Evolutionary conservation across 257 asterid genomes (phyloP).

Genomic region (Penstemon davidsonii): DNA sequence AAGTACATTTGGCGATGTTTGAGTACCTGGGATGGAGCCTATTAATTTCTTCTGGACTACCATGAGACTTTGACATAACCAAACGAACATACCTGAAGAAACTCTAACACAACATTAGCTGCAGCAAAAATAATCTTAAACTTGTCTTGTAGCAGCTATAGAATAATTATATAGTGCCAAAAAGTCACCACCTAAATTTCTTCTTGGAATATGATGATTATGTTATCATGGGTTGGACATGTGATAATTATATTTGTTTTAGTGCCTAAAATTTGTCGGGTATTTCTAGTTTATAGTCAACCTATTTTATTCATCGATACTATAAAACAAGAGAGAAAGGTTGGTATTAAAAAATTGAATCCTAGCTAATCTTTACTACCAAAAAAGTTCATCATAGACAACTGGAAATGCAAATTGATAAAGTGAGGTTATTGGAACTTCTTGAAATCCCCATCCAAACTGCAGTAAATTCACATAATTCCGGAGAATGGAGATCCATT

Average conservation of each 20-base stretch:
- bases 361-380: no score
- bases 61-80: constrained; percentile 75
- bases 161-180: no score
- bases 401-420: not conserved
- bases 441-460: not conserved
- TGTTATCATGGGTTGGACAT: no score
- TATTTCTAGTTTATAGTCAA: no score
- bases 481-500: not conserved
- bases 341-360: no score
- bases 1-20: not conserved
- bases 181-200: no score
- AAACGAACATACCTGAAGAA: constrained; percentile 77
- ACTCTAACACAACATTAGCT: constrained; percentile 8
- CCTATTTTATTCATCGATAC: no score
- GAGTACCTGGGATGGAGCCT: constrained; percentile 82
- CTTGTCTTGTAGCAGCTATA: no score
- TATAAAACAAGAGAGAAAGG: no score
- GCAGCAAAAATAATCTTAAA: not conserved
- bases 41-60: constrained; percentile 47
- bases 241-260: no score
- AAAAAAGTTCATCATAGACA: not conserved
- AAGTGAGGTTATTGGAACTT: not conserved
- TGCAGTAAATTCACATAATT: constrained; percentile 2
- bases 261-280: no score
- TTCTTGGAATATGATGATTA: no score